Percentiles rank a stretch among this genome's conserved stretches.
Conservation (phyloP, 2,329 filamentous ascomycete genomes). For the Aspergillus pseudonomiae region DNA sequence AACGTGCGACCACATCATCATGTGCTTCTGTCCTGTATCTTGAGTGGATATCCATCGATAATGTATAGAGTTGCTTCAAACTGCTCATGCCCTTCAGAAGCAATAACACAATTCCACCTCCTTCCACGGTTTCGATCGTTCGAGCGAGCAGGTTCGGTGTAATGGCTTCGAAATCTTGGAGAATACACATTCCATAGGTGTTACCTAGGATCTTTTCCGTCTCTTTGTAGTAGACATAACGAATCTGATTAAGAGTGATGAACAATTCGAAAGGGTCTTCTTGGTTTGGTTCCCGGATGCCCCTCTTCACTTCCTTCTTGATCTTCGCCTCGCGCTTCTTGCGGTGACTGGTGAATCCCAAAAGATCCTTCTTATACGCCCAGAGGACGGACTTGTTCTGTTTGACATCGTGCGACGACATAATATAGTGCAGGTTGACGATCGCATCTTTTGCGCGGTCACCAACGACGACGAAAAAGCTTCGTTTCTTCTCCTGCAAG, state of each 20-base stretch:
- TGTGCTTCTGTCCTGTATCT: conserved; percentile 96
- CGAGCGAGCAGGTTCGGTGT: conserved; percentile 95
- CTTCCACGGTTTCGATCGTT: conserved; percentile 96
- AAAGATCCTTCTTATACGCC: conserved; percentile 97
- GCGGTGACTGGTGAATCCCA: conserved; percentile 93
- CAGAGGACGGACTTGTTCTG: conserved; percentile 95
- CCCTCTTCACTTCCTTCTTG: conserved; percentile 96
- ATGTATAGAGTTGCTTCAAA: conserved; percentile 92
- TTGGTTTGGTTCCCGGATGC: conserved; percentile 85
- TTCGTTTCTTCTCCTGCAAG: conserved; percentile 91
- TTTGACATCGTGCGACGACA: conserved; percentile 86
- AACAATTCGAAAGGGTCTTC: conserved; percentile 98
- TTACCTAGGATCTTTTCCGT: conserved; percentile 98
- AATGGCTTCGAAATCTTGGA: conserved; percentile 97
- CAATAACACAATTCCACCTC: conserved; percentile 86
- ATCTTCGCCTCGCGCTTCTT: conserved; percentile 99
- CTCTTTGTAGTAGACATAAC: conserved; percentile 99
- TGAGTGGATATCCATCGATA: conserved; percentile 98
- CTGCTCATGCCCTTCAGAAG: conserved; percentile 95
- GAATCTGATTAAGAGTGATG: conserved; percentile 92
- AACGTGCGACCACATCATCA: conserved; percentile 88
- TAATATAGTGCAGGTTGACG: conserved; percentile 90
- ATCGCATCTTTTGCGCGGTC: conserved; percentile 96
- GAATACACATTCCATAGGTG: conserved; percentile 96
- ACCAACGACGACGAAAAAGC: conserved; percentile 96